Conservation (phyloP, 371 early-diverging fungal species). For the Mucor indicus region DNA sequence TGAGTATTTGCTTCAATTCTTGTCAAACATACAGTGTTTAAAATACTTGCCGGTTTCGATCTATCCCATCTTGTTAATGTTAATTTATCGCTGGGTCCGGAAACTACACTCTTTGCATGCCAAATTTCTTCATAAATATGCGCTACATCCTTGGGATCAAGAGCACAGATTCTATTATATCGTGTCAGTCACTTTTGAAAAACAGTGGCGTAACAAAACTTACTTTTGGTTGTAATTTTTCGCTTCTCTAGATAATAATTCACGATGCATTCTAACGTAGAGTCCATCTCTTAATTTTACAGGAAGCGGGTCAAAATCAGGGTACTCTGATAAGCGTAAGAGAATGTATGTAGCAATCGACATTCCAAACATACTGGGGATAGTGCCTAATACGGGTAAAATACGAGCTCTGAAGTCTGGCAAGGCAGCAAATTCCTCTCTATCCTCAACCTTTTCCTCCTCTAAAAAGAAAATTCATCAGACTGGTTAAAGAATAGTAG, state of each 20-base stretch:
- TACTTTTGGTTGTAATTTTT: slow-evolving; percentile 47
- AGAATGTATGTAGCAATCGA: slow-evolving; percentile 85
- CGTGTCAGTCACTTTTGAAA: neutral
- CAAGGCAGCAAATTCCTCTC: slow-evolving; percentile 85
- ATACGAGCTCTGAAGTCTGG: slow-evolving; percentile 89
- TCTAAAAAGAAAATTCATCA: slow-evolving; percentile 29
- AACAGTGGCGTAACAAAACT: slow-evolving; percentile 13
- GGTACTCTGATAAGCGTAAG: slow-evolving; percentile 73
- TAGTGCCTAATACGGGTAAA: slow-evolving; percentile 83
- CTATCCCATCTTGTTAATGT: slow-evolving; percentile 79
- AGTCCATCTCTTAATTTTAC: slow-evolving; percentile 77
- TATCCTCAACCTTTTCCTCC: slow-evolving; percentile 75
- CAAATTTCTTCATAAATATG: slow-evolving; percentile 90
- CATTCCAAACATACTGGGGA: slow-evolving; percentile 94
- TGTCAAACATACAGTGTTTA: slow-evolving; percentile 85
- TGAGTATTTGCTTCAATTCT: slow-evolving; percentile 69
- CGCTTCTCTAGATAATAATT: slow-evolving; percentile 67
- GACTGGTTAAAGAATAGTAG: neutral
- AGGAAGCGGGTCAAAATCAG: slow-evolving; percentile 73
- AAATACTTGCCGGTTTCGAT: slow-evolving; percentile 57
- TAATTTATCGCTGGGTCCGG: slow-evolving; percentile 72
- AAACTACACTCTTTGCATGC: slow-evolving; percentile 77
- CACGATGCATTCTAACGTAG: slow-evolving; percentile 71
- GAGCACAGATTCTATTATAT: slow-evolving; percentile 30
- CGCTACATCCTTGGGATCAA: slow-evolving; percentile 73